Base-by-base conservation (phyloP, 768 basidiomycete species). In the Russula sp. region DNA sequence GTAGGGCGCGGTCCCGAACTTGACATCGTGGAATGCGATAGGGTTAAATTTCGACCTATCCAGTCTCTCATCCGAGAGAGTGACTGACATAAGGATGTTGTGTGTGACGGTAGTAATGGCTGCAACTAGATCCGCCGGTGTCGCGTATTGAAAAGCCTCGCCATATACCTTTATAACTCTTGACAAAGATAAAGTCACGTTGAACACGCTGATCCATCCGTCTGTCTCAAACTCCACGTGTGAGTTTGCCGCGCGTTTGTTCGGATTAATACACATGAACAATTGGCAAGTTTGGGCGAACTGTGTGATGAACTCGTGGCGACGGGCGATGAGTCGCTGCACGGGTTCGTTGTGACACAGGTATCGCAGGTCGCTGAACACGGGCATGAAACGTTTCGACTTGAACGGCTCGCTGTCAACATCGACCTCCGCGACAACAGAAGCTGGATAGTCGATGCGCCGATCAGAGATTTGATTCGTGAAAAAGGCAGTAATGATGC, bases 171-270 rank as follows among this genome's bases (percentile, higher is more conserved):
- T 91, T 77, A 92, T 91, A 45, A 93, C 85, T 49, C 93, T 86
- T 6, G 90, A 89, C 31, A 99, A 76, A 39, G 92, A 94, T 10
- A 96, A 82, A 6, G 94, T 94, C 27, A 98, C 89, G 68, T 95
- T 94, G 75, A 98, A 98, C 14, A 97, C 92, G 69, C 88, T 91
- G 65, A 97, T 92, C 96, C 95, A 97, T 20, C 89, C 88, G 67
- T 99, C 97, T 35, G 89, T 89, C 76, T 99, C 97, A 76, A 91
- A 99, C 73, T 98, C 96, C 69, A 99, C 85, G 68, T 98, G 97
- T 56, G 78, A 87, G 34, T 83, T 81, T 6, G 80, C 84, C 20
- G 89, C 92, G 18, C 96, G 84, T 68, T 87, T 86, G 74, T 94
- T 94, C 2, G 94, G 88, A 71, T 96, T 94, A 70, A 98, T 82